phyloP scores from a whole-genome alignment of 2,329 filamentous ascomycete genomes.

The Xylariales sp. region DNA sequence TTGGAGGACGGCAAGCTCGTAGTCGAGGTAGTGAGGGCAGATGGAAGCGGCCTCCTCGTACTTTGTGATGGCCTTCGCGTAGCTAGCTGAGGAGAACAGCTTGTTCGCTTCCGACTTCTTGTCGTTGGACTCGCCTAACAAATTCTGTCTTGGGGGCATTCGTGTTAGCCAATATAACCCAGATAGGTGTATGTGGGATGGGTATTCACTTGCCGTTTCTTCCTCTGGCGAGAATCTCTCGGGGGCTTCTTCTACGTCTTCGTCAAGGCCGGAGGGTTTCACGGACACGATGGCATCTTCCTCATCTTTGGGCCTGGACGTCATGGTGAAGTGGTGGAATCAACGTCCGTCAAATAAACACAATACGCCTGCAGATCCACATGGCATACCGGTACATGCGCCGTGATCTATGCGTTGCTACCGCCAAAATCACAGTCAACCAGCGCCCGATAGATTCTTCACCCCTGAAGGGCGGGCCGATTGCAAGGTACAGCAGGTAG shows the following conservation, averaged over 20 bases:
- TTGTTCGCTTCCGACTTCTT: slow-evolving; percentile 74
- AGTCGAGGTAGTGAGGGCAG: slow-evolving; percentile 81
- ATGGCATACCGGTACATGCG: no score
- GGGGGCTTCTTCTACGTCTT: slow-evolving; percentile 25
- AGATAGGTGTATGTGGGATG: background rate
- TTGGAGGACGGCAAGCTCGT: slow-evolving; percentile 79
- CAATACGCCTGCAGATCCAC: no score
- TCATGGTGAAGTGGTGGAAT: background rate
- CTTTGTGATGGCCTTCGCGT: slow-evolving; percentile 71
- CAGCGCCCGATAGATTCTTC: no score
- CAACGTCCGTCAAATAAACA: no score
- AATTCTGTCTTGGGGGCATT: slow-evolving; percentile 40
- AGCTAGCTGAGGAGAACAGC: slow-evolving; percentile 69
- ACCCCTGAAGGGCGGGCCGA: no score
- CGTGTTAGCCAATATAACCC: slow-evolving; percentile 9
- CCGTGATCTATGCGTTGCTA: no score
- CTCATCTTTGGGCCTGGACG: slow-evolving; percentile 5
- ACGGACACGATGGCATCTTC: slow-evolving; percentile 13
- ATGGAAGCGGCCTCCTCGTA: slow-evolving; percentile 77
- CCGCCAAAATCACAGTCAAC: no score
- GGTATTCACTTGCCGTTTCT: slow-evolving; percentile 44
- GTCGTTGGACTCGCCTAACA: slow-evolving; percentile 66
- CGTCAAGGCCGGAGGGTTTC: slow-evolving; percentile 12
- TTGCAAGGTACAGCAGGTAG: no score
- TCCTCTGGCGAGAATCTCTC: slow-evolving; percentile 49